Evolutionary conservation across 192 early-diverging fungal genomes (phyloP), one percentile per base, ranked within the genome.

Genomic region (Coemansia sp.): DNA sequence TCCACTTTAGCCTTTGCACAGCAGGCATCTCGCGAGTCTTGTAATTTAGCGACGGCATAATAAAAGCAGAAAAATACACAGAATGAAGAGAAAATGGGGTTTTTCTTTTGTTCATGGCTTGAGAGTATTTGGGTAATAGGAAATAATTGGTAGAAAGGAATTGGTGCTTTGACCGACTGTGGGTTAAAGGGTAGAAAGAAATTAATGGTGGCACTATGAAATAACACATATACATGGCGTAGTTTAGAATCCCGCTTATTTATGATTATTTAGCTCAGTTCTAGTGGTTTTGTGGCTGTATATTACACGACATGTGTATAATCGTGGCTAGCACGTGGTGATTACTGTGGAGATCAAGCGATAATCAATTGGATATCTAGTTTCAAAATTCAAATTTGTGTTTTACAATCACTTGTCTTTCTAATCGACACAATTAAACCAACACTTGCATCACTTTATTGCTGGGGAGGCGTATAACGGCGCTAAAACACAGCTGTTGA

Each of bases 1-100:
- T 61, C 66, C 59, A 61, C 3, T 57, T 57, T 37, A 68, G 50
- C 6, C 26, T 47, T 22, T 68, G 66, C 13, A 27, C 52, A 4
- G 53, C 27, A 8, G 63, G 45, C 9, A n/a, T 13, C 22, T 45
- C 23, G 32, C 32, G 32, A 32, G 32, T 32, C 7, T 64, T 9
- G 45, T 19, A 56, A 19, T 62, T 20, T 7, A 66, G 4, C 13
- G 52, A 66, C 49, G 18, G 13, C 24, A n/a, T 27, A 54, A 3
- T 60, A 54, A 9, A 56, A 38, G 24, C 27, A 12, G 61, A 57
- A 56, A 20, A 20, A 24, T 16, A 55, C 24, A 23, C 39, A 20
- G 23, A 2, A 54, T 29, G 2, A 45, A 20, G 32, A 23, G 20
- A 53, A 5, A 23, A n/a, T 8, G 10, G 3, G 14, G 1, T 9